phyloP scores from a whole-genome alignment of 495 filamentous ascomycete species.

The Astrocystis sublimbata region DNA sequence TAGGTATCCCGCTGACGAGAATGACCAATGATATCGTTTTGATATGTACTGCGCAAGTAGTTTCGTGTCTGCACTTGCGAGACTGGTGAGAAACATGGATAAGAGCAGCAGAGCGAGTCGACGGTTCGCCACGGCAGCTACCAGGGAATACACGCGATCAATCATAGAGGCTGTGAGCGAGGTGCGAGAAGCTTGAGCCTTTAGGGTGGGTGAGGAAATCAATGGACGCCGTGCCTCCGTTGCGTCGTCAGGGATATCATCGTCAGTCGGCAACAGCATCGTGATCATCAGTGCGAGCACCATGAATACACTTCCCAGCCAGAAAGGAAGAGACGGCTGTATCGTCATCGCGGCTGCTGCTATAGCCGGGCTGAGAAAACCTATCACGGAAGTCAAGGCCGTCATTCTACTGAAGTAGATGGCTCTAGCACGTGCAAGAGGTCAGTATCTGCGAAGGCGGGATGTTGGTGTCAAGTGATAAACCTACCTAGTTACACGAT shows the following conservation, averaged over 20 bases:
- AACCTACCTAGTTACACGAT: constrained; percentile 45
- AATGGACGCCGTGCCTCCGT: constrained; percentile 31
- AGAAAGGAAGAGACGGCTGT: constrained; percentile 42
- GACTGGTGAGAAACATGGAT: constrained; percentile 45
- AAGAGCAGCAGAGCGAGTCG: constrained; percentile 40
- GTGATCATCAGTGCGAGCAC: constrained; percentile 38
- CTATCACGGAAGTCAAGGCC: constrained; percentile 42
- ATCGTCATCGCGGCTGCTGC: constrained; percentile 45
- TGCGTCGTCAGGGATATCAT: constrained; percentile 6
- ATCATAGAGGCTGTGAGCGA: constrained; percentile 20
- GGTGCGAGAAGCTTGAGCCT: constrained; percentile 21
- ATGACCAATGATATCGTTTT: constrained; percentile 43
- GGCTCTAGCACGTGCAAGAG: constrained; percentile 29
- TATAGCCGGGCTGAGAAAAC: constrained; percentile 43
- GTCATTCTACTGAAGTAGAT: constrained; percentile 49
- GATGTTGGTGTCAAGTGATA: constrained; percentile 13
- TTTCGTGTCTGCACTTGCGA: constrained; percentile 49
- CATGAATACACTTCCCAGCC: constrained; percentile 40
- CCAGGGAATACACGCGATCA: constrained; percentile 29
- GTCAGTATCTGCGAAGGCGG: not conserved
- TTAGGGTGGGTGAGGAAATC: constrained; percentile 32
- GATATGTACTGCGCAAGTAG: constrained; percentile 49
- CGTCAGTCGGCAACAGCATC: constrained; percentile 23
- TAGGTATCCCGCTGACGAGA: constrained; percentile 45
- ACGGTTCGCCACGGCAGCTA: constrained; percentile 28